phyloP scores from a whole-genome alignment of 768 basidiomycete species.

The Trametes gibbosa region DNA sequence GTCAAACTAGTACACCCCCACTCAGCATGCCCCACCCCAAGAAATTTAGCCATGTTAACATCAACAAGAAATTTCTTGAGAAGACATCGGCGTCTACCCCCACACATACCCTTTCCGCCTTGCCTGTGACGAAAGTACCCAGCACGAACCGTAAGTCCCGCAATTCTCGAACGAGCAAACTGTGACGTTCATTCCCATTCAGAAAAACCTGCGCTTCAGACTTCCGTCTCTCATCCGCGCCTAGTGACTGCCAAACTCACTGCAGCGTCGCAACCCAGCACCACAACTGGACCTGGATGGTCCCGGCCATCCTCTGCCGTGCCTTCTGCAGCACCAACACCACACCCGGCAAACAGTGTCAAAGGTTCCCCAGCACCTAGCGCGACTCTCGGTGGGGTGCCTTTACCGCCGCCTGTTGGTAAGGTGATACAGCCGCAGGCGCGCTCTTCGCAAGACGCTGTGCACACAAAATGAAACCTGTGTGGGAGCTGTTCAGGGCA shows the following conservation, averaged over 20 bases:
- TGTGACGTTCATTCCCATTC: constrained; percentile 8
- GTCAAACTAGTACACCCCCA: constrained; percentile 11
- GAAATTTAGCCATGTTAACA: constrained; percentile 85
- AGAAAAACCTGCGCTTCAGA: constrained; percentile 60
- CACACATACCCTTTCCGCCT: constrained; percentile 41
- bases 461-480: constrained; percentile 50
- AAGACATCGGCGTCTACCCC: constrained; percentile 69
- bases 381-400: constrained; percentile 34
- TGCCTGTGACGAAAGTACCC: constrained; percentile 48
- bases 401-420: constrained; percentile 54
- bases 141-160: constrained; percentile 49
- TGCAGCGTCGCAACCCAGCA: constrained; percentile 53
- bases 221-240: constrained; percentile 64
- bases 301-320: constrained; percentile 75
- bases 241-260: constrained; percentile 89
- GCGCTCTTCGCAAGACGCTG: constrained; percentile 33
- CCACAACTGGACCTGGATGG: constrained; percentile 67
- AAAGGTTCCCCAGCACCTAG: constrained; percentile 34
- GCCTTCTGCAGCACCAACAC: constrained; percentile 52
- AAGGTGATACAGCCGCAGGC: constrained; percentile 72
- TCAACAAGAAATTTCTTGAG: constrained; percentile 96
- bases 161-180: not conserved
- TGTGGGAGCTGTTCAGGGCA: constrained; percentile 63
- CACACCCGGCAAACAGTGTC: constrained; percentile 41
- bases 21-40: constrained; percentile 58